These are phyloP conservation scores for Agaricus bisporus DNA, from an alignment of 768 basidiomycete genomes.

Conservation along the genomic window DNA sequence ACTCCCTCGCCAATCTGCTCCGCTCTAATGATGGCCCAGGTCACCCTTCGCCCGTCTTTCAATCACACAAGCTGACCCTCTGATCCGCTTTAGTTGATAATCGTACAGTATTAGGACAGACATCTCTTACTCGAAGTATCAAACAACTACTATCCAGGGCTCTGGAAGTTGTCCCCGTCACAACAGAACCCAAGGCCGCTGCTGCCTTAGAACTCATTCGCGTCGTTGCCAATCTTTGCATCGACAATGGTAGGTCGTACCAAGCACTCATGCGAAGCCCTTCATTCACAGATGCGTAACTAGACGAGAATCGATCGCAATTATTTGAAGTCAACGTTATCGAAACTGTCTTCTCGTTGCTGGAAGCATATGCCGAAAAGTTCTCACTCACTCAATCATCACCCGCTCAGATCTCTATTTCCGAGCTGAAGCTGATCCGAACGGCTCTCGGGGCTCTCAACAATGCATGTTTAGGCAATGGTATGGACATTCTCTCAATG, in stretches of 20 bases:
- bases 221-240: slow-evolving; percentile 77
- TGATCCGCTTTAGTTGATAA: slow-evolving; percentile 48
- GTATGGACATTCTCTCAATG: slow-evolving; percentile 31
- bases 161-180: slow-evolving; percentile 41
- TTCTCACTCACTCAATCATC: slow-evolving; percentile 24
- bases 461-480: slow-evolving; percentile 73
- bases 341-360: slow-evolving; percentile 56
- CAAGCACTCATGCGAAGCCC: not conserved
- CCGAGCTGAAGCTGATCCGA: slow-evolving; percentile 67
- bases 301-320: slow-evolving; percentile 71
- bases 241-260: slow-evolving; percentile 65
- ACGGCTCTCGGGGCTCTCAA: slow-evolving; percentile 75
- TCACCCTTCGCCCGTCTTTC: slow-evolving; percentile 18
- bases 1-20: slow-evolving; percentile 56
- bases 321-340: slow-evolving; percentile 69
- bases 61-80: slow-evolving; percentile 1
- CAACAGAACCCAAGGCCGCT: slow-evolving; percentile 37
- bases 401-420: slow-evolving; percentile 32
- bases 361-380: slow-evolving; percentile 62
- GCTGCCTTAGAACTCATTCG: slow-evolving; percentile 66
- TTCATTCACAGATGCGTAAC: not conserved
- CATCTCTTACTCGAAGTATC: slow-evolving; percentile 58
- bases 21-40: slow-evolving; percentile 50
- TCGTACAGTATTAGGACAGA: slow-evolving; percentile 62
- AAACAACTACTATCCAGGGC: slow-evolving; percentile 54